Evolutionary conservation across 345 rosid genomes (phyloP).

Genomic region (Eutrema heterophyllum): DNA sequence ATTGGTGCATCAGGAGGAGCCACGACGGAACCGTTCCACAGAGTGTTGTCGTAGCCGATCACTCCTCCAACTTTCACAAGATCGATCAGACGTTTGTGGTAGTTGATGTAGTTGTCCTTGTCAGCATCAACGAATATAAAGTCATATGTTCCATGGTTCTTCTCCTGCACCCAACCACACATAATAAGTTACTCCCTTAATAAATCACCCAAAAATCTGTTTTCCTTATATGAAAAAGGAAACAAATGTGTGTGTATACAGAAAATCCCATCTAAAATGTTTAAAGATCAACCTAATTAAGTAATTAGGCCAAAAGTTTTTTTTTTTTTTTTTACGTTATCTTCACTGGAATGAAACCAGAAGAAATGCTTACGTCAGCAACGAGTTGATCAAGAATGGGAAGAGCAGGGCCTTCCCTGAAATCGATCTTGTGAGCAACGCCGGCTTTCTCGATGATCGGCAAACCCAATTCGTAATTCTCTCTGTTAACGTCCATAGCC

Average conservation of each 20-base stretch:
- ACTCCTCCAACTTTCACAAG: constrained; percentile 84
- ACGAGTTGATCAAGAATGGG: constrained; percentile 82
- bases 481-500: constrained; percentile 91
- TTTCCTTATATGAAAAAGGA: background rate
- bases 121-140: constrained; percentile 98
- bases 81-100: constrained; percentile 80
- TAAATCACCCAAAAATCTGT: background rate
- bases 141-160: constrained; percentile 69
- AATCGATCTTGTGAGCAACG: constrained; percentile 88
- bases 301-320: background rate
- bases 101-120: constrained; percentile 91
- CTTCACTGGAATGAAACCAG: background rate
- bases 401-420: constrained; percentile 96
- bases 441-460: constrained; percentile 93
- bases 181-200: background rate
- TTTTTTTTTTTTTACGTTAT: background rate
- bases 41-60: constrained; percentile 96
- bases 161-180: constrained; percentile 46
- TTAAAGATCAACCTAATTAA: background rate
- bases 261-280: background rate
- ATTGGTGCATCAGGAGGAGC: constrained; percentile 81
- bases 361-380: constrained; percentile 60
- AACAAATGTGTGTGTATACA: background rate
- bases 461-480: constrained; percentile 86
- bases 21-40: constrained; percentile 94